These are phyloP conservation scores for Saccharum hybrid DNA, from an alignment of 202 grass and related monocot genomes.

Conservation along the genomic window DNA sequence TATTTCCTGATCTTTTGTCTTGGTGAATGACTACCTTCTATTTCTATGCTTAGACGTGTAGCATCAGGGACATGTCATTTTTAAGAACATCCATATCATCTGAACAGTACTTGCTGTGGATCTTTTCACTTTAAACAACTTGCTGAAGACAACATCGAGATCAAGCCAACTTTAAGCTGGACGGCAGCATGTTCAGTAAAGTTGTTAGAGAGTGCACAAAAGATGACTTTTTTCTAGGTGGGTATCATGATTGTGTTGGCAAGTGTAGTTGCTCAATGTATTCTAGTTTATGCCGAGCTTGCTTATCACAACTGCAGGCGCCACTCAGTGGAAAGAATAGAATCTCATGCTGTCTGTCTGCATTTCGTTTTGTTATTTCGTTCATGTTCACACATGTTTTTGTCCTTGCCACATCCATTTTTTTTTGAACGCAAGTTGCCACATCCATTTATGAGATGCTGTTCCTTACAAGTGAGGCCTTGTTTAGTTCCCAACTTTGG, in stretches of 20 bases:
- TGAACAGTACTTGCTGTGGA: not conserved
- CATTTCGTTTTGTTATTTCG: not conserved
- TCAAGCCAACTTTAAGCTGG: conserved; percentile 13
- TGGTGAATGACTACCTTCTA: conserved; percentile 1
- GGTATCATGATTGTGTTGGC: conserved; percentile 51
- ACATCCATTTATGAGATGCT: conserved; percentile 3
- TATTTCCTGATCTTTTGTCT: not conserved
- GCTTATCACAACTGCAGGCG: conserved; percentile 28
- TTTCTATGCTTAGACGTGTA: conserved; percentile 3
- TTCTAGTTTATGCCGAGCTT: conserved; percentile 33
- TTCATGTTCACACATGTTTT: conserved; percentile 11
- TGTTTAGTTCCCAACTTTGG: no score
- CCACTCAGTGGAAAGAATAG: not conserved
- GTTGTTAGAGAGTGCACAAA: conserved; percentile 28
- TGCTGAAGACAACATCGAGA: conserved; percentile 31
- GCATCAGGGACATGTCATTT: not conserved
- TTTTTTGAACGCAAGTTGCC: no score
- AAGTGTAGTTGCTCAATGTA: conserved; percentile 23
- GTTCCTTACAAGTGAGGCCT: no score
- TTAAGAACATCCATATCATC: conserved; percentile 12
- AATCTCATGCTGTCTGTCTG: no score
- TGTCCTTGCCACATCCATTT: not conserved
- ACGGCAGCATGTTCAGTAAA: conserved; percentile 31
- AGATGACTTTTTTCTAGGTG: conserved; percentile 1
- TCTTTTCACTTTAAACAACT: conserved; percentile 28